A percentile compares a stretch with the other conserved stretches of the same genome.
These are phyloP conservation scores for Tagetes patula DNA, from an alignment of 129 eudicot genomes.

Conservation along the genomic window DNA sequence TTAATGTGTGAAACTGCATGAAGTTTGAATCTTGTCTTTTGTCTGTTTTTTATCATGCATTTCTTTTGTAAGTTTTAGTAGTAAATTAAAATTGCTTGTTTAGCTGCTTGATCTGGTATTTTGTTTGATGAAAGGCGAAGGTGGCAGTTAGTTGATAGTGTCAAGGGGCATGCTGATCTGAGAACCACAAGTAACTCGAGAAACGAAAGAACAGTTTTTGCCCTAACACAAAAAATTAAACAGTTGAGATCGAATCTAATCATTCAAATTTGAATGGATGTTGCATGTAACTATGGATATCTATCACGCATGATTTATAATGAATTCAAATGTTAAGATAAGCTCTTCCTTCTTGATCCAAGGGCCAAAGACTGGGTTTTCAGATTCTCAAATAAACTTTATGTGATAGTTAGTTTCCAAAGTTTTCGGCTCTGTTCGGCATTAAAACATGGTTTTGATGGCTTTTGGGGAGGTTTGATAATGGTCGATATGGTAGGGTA, in stretches of 20 bases:
- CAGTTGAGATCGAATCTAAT: background rate
- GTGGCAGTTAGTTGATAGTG: background rate
- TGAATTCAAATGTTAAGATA: background rate
- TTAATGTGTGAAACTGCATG: background rate
- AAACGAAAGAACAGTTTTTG: background rate
- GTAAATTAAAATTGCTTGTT: too few relatives aligned
- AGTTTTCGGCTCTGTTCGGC: background rate
- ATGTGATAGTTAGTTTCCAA: background rate
- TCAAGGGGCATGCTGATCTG: background rate
- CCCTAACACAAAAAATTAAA: background rate
- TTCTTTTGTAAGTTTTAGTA: too few relatives aligned
- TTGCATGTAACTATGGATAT: background rate
- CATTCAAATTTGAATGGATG: background rate
- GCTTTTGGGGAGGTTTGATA: background rate
- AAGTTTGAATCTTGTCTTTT: background rate
- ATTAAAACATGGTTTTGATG: background rate
- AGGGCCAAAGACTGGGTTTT: background rate
- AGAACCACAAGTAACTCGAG: background rate
- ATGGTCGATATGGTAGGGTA: background rate
- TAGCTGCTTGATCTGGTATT: background rate
- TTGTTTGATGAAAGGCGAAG: background rate
- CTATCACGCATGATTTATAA: background rate
- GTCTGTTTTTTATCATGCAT: background rate
- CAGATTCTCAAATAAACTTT: background rate
- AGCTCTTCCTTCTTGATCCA: background rate